These are phyloP conservation scores for Ustilago vetiveriae DNA, from an alignment of 1,284 basidiomycete species.

Conservation along the genomic window DNA sequence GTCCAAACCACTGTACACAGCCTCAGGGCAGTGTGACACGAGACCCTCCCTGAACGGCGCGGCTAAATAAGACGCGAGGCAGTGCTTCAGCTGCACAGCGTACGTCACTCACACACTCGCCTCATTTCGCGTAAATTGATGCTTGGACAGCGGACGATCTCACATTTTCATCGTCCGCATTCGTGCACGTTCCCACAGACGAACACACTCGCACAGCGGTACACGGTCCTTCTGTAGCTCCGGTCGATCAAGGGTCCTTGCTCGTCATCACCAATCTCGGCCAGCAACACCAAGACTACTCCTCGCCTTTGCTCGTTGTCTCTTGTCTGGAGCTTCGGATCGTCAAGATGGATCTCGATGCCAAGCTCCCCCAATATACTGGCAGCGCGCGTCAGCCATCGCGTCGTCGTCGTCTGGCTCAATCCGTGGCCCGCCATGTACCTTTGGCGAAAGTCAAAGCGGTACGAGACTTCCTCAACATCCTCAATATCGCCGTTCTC, in stretches of 20 bases:
- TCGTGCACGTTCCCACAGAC: constrained; percentile 6
- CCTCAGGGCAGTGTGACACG: constrained; percentile 1
- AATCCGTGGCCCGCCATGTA: too few species aligned
- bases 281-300: too few species aligned
- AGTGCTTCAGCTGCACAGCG: not conserved
- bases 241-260: constrained; percentile 18
- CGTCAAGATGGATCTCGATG: constrained; percentile 9
- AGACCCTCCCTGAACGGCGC: not conserved
- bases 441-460: too few species aligned
- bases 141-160: not conserved
- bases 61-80: constrained; percentile 1
- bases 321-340: too few species aligned
- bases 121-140: constrained; percentile 6
- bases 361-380: constrained; percentile 21
- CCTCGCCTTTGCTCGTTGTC: too few species aligned
- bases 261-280: too few species aligned
- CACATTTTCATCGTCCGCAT: not conserved
- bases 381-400: constrained; percentile 2
- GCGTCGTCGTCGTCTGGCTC: not conserved
- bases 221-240: not conserved
- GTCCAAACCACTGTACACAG: too few species aligned
- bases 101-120: constrained; percentile 4
- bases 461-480: constrained; percentile 9
- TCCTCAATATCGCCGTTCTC: constrained; percentile 5
- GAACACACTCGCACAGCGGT: not conserved